Percentiles rank a stretch among this genome's conserved stretches.
phyloP scores from a whole-genome alignment of 176 grass and related monocot species.

The Pontederia crassipes region DNA sequence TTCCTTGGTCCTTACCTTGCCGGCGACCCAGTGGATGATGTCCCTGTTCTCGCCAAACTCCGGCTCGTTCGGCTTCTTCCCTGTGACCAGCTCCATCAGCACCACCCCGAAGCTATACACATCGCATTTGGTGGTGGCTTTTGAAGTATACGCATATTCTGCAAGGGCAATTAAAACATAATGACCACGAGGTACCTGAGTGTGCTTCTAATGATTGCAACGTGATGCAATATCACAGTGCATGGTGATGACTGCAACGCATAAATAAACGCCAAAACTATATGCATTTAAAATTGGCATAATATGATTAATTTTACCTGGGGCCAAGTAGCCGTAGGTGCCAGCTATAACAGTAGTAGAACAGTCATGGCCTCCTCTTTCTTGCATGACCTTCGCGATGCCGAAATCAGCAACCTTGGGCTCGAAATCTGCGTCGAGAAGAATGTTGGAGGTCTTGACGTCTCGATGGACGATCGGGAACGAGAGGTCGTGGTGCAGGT shows the following conservation, averaged over 20 bases:
- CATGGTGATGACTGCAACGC: no score
- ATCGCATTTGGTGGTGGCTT: constrained; percentile 66
- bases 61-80: constrained; percentile 88
- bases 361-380: constrained; percentile 18
- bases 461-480: constrained; percentile 84
- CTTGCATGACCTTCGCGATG: constrained; percentile 72
- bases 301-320: constrained; percentile 28
- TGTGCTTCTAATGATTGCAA: not conserved
- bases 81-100: constrained; percentile 71
- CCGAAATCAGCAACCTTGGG: constrained; percentile 97
- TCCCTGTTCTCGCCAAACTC: constrained; percentile 81
- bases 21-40: constrained; percentile 76
- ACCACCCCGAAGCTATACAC: constrained; percentile 52
- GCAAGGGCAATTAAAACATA: not conserved
- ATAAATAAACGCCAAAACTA: no score
- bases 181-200: no score
- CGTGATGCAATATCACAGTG: not conserved
- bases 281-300: not conserved
- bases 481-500: constrained; percentile 81
- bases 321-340: constrained; percentile 86
- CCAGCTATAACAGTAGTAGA: constrained; percentile 72
- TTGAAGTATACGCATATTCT: constrained; percentile 93
- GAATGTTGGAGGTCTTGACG: constrained; percentile 90
- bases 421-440: constrained; percentile 80
- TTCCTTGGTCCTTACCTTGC: constrained; percentile 47